Base-by-base conservation (phyloP, 345 rosid genomes). In the Brassica incana region DNA sequence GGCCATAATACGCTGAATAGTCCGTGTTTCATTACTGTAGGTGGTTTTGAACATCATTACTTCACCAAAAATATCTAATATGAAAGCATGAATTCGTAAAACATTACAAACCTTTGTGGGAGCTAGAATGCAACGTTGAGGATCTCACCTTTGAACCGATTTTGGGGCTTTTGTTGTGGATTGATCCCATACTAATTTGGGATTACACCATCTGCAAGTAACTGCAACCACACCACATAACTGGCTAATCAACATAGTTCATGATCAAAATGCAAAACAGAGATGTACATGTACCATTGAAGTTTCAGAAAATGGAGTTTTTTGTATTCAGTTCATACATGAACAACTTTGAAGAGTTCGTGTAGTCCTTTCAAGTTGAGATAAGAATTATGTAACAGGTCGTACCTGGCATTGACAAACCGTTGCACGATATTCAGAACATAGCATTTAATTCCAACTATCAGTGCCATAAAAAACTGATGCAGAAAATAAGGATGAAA, bases 111-210 rank as follows among this genome's bases (percentile, higher is more conserved):
- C 15, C 61, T 65, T n/a, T 45, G 56, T 25, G 30, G 15, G 65
- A 77, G 20, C 15, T 64, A 62, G 43, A 72, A 66, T 8, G 74
- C 30, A 15, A 72, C 36, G 16, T 20, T 30, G 62, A 72, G 69
- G 73, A 32, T 54, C 56, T 64, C 74, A 95, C 98, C 99, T 93
- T 91, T 36, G 99, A 95, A 72, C 99, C 98, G 59, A 95, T 93
- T 85, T 90, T 91, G 81, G 93, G 93, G 85, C 85, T 91, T 95
- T 81, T 95, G 97, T 69, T 89, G 88, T 72, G 99, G 97, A 89
- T 95, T 93, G 77, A 95, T 89, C 68, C 99, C 99, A 75, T 93
- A 95, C 85, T 91, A 98, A 72, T 95, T 95, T 72, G 99, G 99
- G 62, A 95, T 91, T 75, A 95, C 98, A 81, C 98, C 97, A 86